These are phyloP conservation scores for Claviceps purpurea DNA, from an alignment of 2,329 filamentous ascomycete species.

Conservation along the genomic window DNA sequence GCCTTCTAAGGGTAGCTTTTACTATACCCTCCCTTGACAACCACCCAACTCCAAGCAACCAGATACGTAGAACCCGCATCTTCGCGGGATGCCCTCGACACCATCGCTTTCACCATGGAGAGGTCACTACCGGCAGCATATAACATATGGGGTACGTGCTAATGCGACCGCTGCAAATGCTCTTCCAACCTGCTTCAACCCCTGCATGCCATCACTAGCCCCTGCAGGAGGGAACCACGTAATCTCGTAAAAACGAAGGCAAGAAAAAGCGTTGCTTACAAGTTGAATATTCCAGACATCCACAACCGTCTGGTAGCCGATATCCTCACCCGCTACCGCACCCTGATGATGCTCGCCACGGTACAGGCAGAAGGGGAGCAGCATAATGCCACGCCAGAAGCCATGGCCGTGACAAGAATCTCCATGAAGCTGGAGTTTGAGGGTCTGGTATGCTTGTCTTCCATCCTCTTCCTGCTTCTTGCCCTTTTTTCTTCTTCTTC, in stretches of 20 bases:
- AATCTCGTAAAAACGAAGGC: neutral
- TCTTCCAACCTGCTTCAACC: neutral
- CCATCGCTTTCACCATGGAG: conserved; percentile 15
- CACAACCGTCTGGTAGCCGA: conserved; percentile 32
- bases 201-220: too few species aligned
- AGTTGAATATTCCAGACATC: conserved; percentile 19
- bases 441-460: conserved; percentile 19
- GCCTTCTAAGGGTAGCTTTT: too few species aligned
- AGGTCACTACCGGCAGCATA: conserved; percentile 18
- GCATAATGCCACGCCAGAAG: conserved; percentile 25
- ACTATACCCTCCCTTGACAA: too few species aligned
- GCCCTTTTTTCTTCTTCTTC: neutral
- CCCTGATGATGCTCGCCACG: conserved; percentile 30
- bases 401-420: conserved; percentile 28
- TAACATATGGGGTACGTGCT: conserved; percentile 23
- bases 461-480: neutral
- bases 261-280: neutral
- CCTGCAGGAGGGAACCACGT: neutral
- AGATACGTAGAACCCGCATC: neutral
- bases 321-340: conserved; percentile 29
- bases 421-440: conserved; percentile 33
- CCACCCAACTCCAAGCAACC: neutral
- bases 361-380: conserved; percentile 27
- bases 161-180: neutral
- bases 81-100: neutral